Evolutionary conservation across 2,329 filamentous ascomycete species (phyloP).

Genomic region (Pseudogymnoascus sp.): DNA sequence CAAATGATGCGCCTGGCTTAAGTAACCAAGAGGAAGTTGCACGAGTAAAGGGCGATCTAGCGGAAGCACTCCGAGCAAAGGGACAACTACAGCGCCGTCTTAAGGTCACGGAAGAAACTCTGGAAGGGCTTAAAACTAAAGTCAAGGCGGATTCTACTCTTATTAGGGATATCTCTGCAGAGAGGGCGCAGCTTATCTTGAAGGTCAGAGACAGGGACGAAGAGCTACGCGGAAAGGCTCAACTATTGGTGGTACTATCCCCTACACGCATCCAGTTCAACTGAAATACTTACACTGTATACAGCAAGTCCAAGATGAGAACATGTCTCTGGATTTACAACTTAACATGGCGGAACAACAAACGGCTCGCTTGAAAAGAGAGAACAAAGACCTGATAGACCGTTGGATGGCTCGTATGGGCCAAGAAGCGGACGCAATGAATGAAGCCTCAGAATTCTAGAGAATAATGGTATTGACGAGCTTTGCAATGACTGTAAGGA

Average conservation of each 20-base stretch:
- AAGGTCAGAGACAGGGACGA: constrained; percentile 75
- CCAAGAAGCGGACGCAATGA: constrained; percentile 82
- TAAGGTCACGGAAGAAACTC: constrained; percentile 52
- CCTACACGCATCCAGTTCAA: not conserved
- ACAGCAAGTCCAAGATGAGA: constrained; percentile 82
- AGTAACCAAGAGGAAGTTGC: constrained; percentile 28
- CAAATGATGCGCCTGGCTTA: constrained; percentile 22
- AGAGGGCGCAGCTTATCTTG: constrained; percentile 52
- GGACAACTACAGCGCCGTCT: constrained; percentile 58
- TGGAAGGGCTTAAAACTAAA: constrained; percentile 53
- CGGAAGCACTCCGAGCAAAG: constrained; percentile 67
- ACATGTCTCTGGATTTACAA: constrained; percentile 79
- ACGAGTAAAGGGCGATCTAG: constrained; percentile 60
- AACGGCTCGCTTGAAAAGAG: constrained; percentile 61
- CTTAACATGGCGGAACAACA: constrained; percentile 77
- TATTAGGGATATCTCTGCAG: constrained; percentile 53
- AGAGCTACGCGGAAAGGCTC: constrained; percentile 75
- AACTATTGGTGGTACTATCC: constrained; percentile 61
- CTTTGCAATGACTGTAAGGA: constrained; percentile 6
- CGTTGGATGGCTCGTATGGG: constrained; percentile 87
- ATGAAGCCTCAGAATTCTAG: constrained; percentile 36
- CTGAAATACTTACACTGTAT: constrained; percentile 13
- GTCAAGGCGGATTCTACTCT: constrained; percentile 50
- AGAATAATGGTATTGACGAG: constrained; percentile 6
- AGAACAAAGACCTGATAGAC: constrained; percentile 84